These are phyloP conservation scores for Beauveria brongniartii DNA, from an alignment of 2,329 filamentous ascomycete species.

Conservation along the genomic window DNA sequence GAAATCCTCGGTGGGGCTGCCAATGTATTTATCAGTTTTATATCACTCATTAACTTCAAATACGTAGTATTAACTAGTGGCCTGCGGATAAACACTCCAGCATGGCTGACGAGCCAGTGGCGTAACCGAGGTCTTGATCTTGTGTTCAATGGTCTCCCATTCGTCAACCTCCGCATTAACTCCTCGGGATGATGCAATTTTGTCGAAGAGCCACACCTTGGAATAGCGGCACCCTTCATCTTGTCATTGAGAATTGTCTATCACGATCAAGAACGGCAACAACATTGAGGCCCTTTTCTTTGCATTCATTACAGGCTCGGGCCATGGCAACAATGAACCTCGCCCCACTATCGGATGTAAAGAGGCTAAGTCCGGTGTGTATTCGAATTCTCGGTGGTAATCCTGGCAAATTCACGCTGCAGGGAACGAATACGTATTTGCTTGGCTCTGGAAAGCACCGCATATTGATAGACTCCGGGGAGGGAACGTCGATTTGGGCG, in stretches of 20 bases:
- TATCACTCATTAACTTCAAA: no score
- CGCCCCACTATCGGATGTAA: constrained; percentile 60
- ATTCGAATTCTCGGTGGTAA: constrained; percentile 86
- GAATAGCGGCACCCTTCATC: not conserved
- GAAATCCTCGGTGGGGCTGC: no score
- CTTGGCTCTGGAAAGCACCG: constrained; percentile 66
- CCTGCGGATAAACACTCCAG: no score
- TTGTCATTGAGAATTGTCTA: not conserved
- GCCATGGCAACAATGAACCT: constrained; percentile 31
- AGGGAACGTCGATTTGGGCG: constrained; percentile 71
- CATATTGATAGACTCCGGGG: constrained; percentile 83
- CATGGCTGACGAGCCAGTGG: not conserved
- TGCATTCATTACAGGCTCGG: not conserved
- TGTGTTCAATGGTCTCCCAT: not conserved
- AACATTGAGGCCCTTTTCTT: not conserved
- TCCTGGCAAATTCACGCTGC: constrained; percentile 69
- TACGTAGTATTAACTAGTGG: no score
- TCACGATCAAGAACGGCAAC: not conserved
- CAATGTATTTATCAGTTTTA: no score
- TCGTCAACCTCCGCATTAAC: not conserved
- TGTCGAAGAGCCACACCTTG: not conserved
- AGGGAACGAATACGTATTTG: constrained; percentile 92
- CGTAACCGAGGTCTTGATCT: not conserved
- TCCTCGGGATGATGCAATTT: not conserved
- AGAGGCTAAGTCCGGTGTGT: constrained; percentile 68